A percentile compares a stretch with the other conserved stretches of the same genome.
These are phyloP conservation scores for Ophiostoma fasciatum DNA, from an alignment of 2,329 filamentous ascomycete genomes.

Conservation along the genomic window DNA sequence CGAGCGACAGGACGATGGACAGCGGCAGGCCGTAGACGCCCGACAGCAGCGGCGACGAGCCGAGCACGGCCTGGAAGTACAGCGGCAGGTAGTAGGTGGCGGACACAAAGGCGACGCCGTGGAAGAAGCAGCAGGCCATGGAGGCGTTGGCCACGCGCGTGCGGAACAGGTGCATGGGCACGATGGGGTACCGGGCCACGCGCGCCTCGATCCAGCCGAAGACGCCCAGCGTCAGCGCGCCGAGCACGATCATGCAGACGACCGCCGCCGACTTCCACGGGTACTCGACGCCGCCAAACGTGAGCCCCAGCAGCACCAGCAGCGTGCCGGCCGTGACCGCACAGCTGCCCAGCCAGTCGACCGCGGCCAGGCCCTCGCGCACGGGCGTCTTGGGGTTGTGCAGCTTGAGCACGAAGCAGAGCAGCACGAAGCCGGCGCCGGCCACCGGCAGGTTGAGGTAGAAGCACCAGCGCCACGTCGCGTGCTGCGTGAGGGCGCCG, in stretches of 20 bases:
- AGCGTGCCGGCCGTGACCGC: constrained; percentile 62
- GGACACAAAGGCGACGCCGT: constrained; percentile 65
- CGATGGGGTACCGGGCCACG: constrained; percentile 61
- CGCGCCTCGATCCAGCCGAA: constrained; percentile 64
- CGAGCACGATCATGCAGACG: constrained; percentile 65
- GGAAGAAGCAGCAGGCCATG: constrained; percentile 52
- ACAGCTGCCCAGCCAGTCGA: constrained; percentile 41
- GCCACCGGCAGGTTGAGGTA: constrained; percentile 40
- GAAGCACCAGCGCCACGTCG: constrained; percentile 53
- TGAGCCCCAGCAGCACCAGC: constrained; percentile 75
- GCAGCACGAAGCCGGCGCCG: constrained; percentile 30
- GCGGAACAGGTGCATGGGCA: constrained; percentile 58
- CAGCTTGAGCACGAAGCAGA: constrained; percentile 50
- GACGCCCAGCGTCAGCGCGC: constrained; percentile 42
- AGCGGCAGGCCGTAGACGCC: constrained; percentile 63
- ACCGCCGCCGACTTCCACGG: constrained; percentile 65
- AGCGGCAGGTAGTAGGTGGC: constrained; percentile 69
- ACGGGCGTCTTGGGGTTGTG: constrained; percentile 53
- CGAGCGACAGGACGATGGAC: constrained; percentile 38
- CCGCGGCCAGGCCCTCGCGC: constrained; percentile 44
- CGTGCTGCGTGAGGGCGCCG: constrained; percentile 44
- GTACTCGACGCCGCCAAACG: constrained; percentile 63
- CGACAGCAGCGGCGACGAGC: constrained; percentile 52
- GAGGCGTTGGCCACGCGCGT: constrained; percentile 50
- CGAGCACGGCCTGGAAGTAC: constrained; percentile 67